Conservation (phyloP, 129 eudicot species). For the Tagetes patula region DNA sequence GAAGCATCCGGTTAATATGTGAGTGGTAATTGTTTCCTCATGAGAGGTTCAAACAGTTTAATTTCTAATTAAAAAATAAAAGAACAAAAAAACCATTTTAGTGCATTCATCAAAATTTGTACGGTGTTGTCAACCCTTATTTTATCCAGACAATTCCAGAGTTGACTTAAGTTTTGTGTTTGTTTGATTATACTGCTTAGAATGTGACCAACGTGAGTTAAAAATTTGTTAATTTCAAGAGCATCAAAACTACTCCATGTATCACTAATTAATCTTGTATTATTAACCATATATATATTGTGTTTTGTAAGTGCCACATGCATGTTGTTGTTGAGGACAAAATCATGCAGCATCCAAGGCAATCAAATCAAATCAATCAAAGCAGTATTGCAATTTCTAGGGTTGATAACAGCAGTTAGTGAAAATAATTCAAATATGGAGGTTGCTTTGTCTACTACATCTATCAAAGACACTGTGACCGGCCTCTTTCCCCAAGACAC, state of each 20-base stretch:
- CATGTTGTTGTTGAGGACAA: conserved; percentile 28
- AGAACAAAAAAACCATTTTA: not conserved
- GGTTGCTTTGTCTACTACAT: conserved; percentile 29
- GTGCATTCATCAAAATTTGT: not conserved
- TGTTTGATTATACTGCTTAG: not conserved
- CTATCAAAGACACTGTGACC: conserved; percentile 25
- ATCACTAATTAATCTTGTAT: not conserved
- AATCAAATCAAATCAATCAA: conserved; percentile 44
- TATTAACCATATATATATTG: not conserved
- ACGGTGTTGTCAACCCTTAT: too few species aligned
- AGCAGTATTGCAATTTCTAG: conserved; percentile 31
- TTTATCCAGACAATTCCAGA: not conserved
- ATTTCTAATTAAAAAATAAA: not conserved
- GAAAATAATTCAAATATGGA: conserved; percentile 27
- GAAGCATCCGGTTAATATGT: too few species aligned
- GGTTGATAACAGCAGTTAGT: conserved; percentile 35
- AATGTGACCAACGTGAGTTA: not conserved
- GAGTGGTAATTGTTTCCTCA: too few species aligned
- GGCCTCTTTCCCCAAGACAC: conserved; percentile 22
- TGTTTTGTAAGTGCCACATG: conserved; percentile 13
- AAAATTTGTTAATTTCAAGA: conserved; percentile 6
- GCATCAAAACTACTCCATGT: not conserved
- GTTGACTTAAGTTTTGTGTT: not conserved
- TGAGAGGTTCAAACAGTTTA: not conserved
- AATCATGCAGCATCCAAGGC: conserved; percentile 36